A percentile compares a stretch with the other conserved stretches of the same genome.
Evolutionary conservation across 2,329 filamentous ascomycete genomes (phyloP).

Genomic region (Talaromyces pinophilus): DNA sequence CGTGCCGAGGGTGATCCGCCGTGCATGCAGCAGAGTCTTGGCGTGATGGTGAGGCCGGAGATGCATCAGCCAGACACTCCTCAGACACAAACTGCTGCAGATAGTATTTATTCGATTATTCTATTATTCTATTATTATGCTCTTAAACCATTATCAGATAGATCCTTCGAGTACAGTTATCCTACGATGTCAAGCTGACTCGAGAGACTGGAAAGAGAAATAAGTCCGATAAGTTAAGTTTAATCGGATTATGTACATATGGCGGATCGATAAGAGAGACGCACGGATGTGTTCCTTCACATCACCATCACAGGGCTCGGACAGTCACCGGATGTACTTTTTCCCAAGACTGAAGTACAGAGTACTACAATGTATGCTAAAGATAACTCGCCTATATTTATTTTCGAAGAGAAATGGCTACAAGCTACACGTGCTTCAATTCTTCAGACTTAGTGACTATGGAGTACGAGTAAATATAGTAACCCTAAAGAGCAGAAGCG

Average conservation of each 20-base stretch:
- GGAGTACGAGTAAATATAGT: neutral
- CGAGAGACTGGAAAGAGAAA: neutral
- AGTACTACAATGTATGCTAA: neutral
- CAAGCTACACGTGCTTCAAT: neutral
- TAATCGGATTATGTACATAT: neutral
- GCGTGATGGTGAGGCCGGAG: constrained; percentile 7
- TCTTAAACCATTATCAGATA: neutral
- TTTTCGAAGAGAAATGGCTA: neutral
- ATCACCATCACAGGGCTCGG: neutral
- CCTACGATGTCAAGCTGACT: neutral
- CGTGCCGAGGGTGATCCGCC: constrained; percentile 13
- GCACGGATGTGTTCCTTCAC: neutral
- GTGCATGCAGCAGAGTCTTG: constrained; percentile 8
- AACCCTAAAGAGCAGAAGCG: neutral
- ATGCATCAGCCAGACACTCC: neutral
- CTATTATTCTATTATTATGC: neutral
- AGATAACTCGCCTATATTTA: neutral
- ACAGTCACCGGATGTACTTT: constrained; percentile 1
- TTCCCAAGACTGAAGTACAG: neutral
- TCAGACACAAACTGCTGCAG: neutral
- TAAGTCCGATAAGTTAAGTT: neutral
- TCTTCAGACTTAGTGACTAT: neutral
- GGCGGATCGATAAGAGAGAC: neutral
- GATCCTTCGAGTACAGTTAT: neutral
- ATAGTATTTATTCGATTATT: neutral